Conservation (phyloP, 108 stramenopile species). For the Bacterosira constricta region DNA sequence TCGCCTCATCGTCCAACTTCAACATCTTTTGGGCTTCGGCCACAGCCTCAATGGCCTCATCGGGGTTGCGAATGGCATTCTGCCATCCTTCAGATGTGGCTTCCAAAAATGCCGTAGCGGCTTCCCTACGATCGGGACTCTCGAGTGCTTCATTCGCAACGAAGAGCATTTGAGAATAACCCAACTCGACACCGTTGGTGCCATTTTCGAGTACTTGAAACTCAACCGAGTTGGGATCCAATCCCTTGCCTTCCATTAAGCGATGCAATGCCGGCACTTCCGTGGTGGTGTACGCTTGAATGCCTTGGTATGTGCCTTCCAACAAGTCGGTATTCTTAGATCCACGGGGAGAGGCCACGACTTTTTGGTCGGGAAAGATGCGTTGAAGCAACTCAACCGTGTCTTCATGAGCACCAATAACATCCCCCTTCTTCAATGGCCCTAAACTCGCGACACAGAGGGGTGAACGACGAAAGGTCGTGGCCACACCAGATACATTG, state of each 20-base stretch:
- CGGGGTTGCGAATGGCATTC: slow-evolving; percentile 34
- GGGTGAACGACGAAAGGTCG: slow-evolving; percentile 50
- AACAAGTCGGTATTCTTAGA: slow-evolving; percentile 54
- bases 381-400: slow-evolving; percentile 41
- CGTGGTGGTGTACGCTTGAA: slow-evolving; percentile 56
- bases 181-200: slow-evolving; percentile 15
- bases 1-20: slow-evolving; percentile 40
- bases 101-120: slow-evolving; percentile 37
- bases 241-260: slow-evolving; percentile 4
- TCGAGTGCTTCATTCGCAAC: slow-evolving; percentile 37
- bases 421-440: slow-evolving; percentile 15
- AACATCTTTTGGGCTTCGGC: slow-evolving; percentile 36
- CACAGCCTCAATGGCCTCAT: slow-evolving; percentile 38
- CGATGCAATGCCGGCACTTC: slow-evolving; percentile 50
- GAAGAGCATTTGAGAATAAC: slow-evolving; percentile 53
- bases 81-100: slow-evolving; percentile 55
- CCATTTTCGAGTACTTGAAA: slow-evolving; percentile 20
- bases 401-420: slow-evolving; percentile 55
- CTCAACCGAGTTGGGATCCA: slow-evolving; percentile 10
- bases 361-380: slow-evolving; percentile 32
- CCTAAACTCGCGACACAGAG: slow-evolving; percentile 41
- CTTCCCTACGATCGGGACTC: slow-evolving; percentile 22
- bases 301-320: slow-evolving; percentile 27
- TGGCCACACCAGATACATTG: slow-evolving; percentile 41
- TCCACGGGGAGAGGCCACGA: slow-evolving; percentile 49